A percentile compares a stretch with the other conserved stretches of the same genome.
These are phyloP conservation scores for Lactarius evosmus DNA, from an alignment of 768 basidiomycete species.

Conservation along the genomic window DNA sequence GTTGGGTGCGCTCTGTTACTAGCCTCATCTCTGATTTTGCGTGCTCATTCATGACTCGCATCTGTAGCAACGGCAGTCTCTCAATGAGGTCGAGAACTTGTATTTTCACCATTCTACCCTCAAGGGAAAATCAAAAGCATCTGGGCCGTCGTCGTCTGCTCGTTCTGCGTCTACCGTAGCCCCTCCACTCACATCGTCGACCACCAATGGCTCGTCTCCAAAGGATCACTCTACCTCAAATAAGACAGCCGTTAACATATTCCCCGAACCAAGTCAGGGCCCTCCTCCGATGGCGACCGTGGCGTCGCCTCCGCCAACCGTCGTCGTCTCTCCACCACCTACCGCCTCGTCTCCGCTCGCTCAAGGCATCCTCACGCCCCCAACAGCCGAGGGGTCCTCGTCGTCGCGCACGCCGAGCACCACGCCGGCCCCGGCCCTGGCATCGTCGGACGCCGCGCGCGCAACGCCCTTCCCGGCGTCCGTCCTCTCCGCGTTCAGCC, in stretches of 20 bases:
- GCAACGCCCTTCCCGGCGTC: constrained; percentile 8
- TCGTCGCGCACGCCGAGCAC: neutral
- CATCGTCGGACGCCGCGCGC: neutral
- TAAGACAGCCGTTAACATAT: neutral
- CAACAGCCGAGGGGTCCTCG: neutral
- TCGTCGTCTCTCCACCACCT: neutral
- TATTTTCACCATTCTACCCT: constrained; percentile 70
- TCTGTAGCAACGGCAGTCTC: constrained; percentile 64
- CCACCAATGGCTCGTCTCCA: neutral
- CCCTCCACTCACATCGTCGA: constrained; percentile 7
- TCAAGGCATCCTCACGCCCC: neutral
- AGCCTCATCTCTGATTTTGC: neutral
- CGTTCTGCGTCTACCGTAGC: constrained; percentile 30
- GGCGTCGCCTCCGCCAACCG: neutral
- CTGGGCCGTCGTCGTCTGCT: constrained; percentile 31
- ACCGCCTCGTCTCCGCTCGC: neutral
- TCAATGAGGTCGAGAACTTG: constrained; percentile 77
- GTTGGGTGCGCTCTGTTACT: constrained; percentile 55
- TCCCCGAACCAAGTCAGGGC: neutral
- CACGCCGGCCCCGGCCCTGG: neutral
- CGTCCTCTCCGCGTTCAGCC: constrained; percentile 20
- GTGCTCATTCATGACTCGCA: constrained; percentile 8
- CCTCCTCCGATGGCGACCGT: neutral
- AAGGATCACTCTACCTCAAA: neutral
- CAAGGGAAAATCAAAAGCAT: constrained; percentile 27